These are phyloP conservation scores for Trypanosoma grayi DNA, from an alignment of 208 protist genomes.

Conservation along the genomic window DNA sequence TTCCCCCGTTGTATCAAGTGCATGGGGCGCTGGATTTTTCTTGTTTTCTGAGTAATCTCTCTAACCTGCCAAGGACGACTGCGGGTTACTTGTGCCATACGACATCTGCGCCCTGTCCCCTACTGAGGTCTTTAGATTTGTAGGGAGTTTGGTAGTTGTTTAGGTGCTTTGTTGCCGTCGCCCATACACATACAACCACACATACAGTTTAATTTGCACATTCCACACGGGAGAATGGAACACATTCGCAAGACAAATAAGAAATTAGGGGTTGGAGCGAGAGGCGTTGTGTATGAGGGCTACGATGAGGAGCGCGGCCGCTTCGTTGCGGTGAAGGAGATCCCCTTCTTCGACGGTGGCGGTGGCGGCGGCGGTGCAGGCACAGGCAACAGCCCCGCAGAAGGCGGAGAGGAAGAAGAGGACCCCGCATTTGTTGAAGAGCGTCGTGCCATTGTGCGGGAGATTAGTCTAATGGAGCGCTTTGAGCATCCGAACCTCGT, in stretches of 20 bases:
- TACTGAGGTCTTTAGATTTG: no score
- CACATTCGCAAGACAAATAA: conserved; percentile 61
- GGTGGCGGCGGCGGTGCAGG: conserved; percentile 12
- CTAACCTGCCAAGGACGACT: no score
- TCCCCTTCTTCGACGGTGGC: conserved; percentile 52
- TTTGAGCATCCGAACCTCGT: conserved; percentile 73
- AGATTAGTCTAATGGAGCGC: conserved; percentile 78
- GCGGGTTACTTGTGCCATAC: no score
- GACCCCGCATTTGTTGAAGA: conserved; percentile 12
- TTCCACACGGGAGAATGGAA: conserved; percentile 37
- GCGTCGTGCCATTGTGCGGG: conserved; percentile 54
- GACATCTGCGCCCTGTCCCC: no score
- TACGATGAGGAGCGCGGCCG: conserved; percentile 73
- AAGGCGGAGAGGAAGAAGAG: conserved; percentile 2
- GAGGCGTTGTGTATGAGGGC: conserved; percentile 80
- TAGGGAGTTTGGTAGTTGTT: no score
- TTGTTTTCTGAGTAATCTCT: no score
- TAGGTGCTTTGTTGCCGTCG: no score
- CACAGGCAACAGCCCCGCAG: no score
- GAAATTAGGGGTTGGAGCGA: conserved; percentile 71
- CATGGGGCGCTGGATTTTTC: no score
- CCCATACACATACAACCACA: no score
- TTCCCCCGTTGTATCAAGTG: no score
- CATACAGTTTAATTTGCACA: no score
- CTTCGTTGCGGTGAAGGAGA: conserved; percentile 90